Conservation (phyloP, 2,329 filamentous ascomycete species). For the Colletotrichum chrysophilum region DNA sequence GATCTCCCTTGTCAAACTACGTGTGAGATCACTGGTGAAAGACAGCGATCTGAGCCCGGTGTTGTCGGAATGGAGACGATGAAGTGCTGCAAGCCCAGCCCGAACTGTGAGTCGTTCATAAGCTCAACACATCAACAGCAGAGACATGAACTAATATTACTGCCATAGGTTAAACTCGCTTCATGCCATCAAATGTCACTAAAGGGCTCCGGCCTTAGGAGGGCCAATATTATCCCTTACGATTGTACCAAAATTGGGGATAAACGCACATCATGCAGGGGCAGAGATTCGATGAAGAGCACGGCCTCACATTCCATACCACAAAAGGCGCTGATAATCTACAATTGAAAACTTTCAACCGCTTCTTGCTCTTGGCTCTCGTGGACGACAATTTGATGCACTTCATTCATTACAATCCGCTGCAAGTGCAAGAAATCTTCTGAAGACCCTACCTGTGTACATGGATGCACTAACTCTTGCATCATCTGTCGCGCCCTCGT, state of each 20-base stretch:
- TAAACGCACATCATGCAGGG: neutral
- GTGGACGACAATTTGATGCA: neutral
- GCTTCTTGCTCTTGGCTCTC: neutral
- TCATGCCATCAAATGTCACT: neutral
- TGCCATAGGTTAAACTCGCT: neutral
- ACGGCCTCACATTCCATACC: neutral
- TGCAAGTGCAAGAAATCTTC: neutral
- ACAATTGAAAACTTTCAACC: neutral
- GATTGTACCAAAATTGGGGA: neutral
- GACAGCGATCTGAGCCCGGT: neutral
- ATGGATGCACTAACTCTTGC: neutral
- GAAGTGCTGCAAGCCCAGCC: neutral
- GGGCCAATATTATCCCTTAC: neutral
- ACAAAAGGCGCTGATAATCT: neutral
- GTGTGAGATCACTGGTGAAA: neutral
- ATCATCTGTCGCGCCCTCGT: neutral
- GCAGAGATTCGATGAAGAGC: neutral
- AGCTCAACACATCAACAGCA: neutral
- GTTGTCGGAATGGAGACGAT: neutral
- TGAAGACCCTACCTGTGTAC: neutral
- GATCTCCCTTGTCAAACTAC: neutral
- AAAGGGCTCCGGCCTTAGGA: accelerated
- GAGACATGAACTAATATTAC: neutral
- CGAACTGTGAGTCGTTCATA: neutral
- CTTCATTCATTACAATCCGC: neutral